Conservation (phyloP, 306 rosid genomes). For the Lupinus albus region DNA sequence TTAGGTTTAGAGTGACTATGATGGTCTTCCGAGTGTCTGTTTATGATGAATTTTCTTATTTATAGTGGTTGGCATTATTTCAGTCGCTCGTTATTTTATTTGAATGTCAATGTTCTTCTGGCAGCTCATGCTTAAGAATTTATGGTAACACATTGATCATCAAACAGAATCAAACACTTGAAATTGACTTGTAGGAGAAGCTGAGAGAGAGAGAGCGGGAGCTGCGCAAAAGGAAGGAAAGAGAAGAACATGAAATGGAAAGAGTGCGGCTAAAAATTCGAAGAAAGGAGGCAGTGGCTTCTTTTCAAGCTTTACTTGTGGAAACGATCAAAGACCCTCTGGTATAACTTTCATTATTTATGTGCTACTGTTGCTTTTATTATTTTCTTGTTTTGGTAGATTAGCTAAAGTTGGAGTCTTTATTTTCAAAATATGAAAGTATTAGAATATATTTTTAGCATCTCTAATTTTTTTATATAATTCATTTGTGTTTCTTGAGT, state of each 20-base stretch:
- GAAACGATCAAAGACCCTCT: constrained; percentile 87
- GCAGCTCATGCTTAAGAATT: constrained; percentile 1
- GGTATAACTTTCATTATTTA: constrained; percentile 56
- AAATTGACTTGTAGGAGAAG: constrained; percentile 68
- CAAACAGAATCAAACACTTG: constrained; percentile 20
- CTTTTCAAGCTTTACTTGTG: constrained; percentile 93
- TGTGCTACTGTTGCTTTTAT: not conserved
- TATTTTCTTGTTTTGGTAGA: constrained; percentile 10
- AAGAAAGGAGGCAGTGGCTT: constrained; percentile 82
- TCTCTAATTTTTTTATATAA: constrained; percentile 13
- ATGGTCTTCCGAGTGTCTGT: not conserved
- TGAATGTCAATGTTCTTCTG: constrained; percentile 1
- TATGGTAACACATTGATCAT: not conserved
- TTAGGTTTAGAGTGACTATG: constrained; percentile 27
- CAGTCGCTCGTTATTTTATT: constrained; percentile 14
- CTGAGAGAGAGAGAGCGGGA: constrained; percentile 94
- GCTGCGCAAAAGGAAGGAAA: constrained; percentile 89
- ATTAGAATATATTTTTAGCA: constrained; percentile 11
- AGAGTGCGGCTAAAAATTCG: constrained; percentile 83
- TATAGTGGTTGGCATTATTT: not conserved
- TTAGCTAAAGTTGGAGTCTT: not conserved
- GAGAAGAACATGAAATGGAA: constrained; percentile 98
- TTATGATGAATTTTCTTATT: constrained; percentile 9
- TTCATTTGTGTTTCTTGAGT: constrained; percentile 21
- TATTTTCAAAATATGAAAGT: constrained; percentile 24